Percentiles rank a stretch among this genome's conserved stretches.
These are phyloP conservation scores for Hypoxylon rickii DNA, from an alignment of 495 filamentous ascomycete species.

Conservation along the genomic window DNA sequence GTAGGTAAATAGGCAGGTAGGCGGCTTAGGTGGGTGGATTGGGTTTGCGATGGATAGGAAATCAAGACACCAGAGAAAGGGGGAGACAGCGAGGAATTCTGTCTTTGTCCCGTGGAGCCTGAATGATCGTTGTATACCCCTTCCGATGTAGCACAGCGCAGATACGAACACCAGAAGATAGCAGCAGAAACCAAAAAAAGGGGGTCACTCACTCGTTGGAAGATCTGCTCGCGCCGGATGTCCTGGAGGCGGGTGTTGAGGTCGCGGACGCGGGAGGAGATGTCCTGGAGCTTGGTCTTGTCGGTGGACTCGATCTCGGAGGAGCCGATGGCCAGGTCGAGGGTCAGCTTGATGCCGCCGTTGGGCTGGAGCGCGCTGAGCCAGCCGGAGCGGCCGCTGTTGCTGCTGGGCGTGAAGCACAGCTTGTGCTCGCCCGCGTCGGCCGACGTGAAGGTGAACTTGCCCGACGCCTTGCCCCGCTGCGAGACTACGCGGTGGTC, in stretches of 20 bases:
- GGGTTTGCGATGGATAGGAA: no score
- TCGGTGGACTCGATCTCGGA: conserved; percentile 92
- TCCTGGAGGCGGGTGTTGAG: conserved; percentile 86
- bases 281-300: conserved; percentile 90
- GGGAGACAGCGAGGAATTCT: no score
- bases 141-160: no score
- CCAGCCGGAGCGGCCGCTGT: conserved; percentile 65
- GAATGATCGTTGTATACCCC: no score
- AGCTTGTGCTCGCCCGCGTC: conserved; percentile 93
- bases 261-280: conserved; percentile 87
- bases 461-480: conserved; percentile 72
- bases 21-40: no score
- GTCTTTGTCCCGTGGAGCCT: no score
- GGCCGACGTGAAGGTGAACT: conserved; percentile 95
- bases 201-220: conserved; percentile 72
- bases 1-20: no score
- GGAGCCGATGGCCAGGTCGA: conserved; percentile 95
- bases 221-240: conserved; percentile 91
- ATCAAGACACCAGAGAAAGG: no score
- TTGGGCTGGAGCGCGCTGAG: conserved; percentile 63
- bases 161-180: no score
- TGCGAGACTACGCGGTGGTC: conserved; percentile 94
- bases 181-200: not conserved
- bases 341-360: conserved; percentile 78
- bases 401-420: conserved; percentile 83